These are phyloP conservation scores for Megacollybia marginata DNA, from an alignment of 768 basidiomycete genomes.

Conservation along the genomic window DNA sequence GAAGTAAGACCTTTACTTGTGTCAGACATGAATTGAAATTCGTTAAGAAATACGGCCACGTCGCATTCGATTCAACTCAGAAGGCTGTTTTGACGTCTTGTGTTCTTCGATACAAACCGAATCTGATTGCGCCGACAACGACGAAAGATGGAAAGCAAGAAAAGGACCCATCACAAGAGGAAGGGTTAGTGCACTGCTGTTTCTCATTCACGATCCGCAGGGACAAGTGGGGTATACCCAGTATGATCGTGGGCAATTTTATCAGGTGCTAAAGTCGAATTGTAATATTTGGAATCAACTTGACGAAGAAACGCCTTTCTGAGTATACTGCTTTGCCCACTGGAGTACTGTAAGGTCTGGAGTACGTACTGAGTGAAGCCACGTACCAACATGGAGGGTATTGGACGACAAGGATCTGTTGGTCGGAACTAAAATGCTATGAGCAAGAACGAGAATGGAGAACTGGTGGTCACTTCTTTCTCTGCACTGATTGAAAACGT, in stretches of 20 bases:
- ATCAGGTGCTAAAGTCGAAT: constrained; percentile 49
- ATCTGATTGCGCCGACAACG: constrained; percentile 30
- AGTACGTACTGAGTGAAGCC: not conserved
- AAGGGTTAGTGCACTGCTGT: constrained; percentile 78
- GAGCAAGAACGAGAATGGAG: not conserved
- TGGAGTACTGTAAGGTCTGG: constrained; percentile 11
- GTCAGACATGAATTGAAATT: not conserved
- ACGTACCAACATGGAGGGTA: constrained; percentile 76
- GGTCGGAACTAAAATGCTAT: constrained; percentile 40
- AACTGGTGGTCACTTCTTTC: constrained; percentile 50
- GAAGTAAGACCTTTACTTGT: constrained; percentile 49
- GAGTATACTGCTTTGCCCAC: constrained; percentile 45
- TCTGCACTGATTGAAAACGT: constrained; percentile 71
- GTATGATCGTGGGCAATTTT: constrained; percentile 87
- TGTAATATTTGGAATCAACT: not conserved
- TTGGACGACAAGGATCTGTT: constrained; percentile 54
- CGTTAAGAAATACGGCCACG: constrained; percentile 86
- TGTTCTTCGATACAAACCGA: constrained; percentile 74
- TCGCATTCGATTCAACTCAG: constrained; percentile 87
- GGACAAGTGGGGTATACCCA: constrained; percentile 82
- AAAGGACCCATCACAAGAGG: constrained; percentile 37
- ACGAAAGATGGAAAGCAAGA: constrained; percentile 4
- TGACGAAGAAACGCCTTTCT: constrained; percentile 13
- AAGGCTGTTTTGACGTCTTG: constrained; percentile 93
- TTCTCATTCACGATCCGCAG: constrained; percentile 87